Base-by-base conservation (phyloP, 2,329 filamentous ascomycete species). In the Fusarium lateritium region DNA sequence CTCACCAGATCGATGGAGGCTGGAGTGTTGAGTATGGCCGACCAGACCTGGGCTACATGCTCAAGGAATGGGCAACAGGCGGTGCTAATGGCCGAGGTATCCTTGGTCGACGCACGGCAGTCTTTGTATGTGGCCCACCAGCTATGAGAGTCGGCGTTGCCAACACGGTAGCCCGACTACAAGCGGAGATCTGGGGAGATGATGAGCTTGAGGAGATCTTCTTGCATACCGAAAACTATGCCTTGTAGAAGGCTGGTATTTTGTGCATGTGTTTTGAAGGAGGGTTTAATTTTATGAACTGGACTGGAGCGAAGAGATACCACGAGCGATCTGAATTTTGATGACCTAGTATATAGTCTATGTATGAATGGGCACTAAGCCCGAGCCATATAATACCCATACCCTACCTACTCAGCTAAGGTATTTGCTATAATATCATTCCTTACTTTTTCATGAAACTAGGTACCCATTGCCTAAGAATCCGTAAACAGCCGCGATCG, bases 11-110 rank as follows among this genome's bases (percentile, higher is more conserved):
- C 62, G 88, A 90, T 70, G 91, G 93, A 70, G 93, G 94, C 56
- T 97, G 95, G 94, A 92, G 88, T 69, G 94, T 96, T 15, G 94
- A 98, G 80, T 98, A 98, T 79, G 94, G 94, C 19, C 89, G 95
- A 0, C 95, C 95, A 0, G 92, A 97, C 72, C 87, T 98, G 36
- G 91, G 93, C 2, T 95, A 91, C 78, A 93, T 97, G 88, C 86
- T 98, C 55, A 90, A 89, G 74, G 90, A 96, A 69, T 91, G 94
- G 87, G 92, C 93, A 6, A 90, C 88, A 22, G 91, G 90, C n/a
- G 90, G 90, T 53, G 71, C 83, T 1, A 88, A 91, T 68, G 88
- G 89, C 4, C 82, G 88, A 45, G 89, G 89, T 2, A 89, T 91
- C 57, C 91, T 97, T 60, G 94, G 95, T 3, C 85, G 92, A 44